These are phyloP conservation scores for Furcasterigmium furcatum DNA, from an alignment of 2,329 filamentous ascomycete species.

Conservation along the genomic window DNA sequence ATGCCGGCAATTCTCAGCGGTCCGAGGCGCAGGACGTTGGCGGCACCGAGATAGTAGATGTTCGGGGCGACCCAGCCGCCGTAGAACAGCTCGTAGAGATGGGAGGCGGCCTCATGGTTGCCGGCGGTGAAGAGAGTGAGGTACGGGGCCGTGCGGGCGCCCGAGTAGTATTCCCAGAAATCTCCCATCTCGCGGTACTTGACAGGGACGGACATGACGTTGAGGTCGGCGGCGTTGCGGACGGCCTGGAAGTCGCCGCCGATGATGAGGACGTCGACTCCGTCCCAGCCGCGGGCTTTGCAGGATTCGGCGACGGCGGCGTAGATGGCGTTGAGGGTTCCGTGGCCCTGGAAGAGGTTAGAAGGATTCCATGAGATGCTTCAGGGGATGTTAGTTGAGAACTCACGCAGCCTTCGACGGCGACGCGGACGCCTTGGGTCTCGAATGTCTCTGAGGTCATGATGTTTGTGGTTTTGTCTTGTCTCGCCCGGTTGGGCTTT, in stretches of 20 bases:
- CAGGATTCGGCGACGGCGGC: conserved; percentile 69
- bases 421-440: conserved; percentile 63
- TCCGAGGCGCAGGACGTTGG: conserved; percentile 82
- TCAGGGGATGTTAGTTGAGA: neutral
- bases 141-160: conserved; percentile 72
- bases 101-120: conserved; percentile 90
- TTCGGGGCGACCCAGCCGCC: conserved; percentile 96
- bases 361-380: neutral
- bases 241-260: conserved; percentile 88
- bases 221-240: conserved; percentile 83
- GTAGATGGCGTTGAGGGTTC: conserved; percentile 89
- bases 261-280: conserved; percentile 87
- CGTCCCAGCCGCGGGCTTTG: conserved; percentile 70
- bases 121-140: conserved; percentile 90
- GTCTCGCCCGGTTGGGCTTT: no score
- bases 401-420: conserved; percentile 82
- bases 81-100: conserved; percentile 91
- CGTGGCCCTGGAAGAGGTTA: conserved; percentile 68
- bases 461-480: conserved; percentile 6
- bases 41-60: conserved; percentile 94
- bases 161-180: conserved; percentile 92
- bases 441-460: conserved; percentile 30
- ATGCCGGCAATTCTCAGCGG: conserved; percentile 84
- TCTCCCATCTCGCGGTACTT: conserved; percentile 90
- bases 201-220: conserved; percentile 81